These are phyloP conservation scores for Sporothrix globosa DNA, from an alignment of 2,329 filamentous ascomycete genomes.

Conservation along the genomic window DNA sequence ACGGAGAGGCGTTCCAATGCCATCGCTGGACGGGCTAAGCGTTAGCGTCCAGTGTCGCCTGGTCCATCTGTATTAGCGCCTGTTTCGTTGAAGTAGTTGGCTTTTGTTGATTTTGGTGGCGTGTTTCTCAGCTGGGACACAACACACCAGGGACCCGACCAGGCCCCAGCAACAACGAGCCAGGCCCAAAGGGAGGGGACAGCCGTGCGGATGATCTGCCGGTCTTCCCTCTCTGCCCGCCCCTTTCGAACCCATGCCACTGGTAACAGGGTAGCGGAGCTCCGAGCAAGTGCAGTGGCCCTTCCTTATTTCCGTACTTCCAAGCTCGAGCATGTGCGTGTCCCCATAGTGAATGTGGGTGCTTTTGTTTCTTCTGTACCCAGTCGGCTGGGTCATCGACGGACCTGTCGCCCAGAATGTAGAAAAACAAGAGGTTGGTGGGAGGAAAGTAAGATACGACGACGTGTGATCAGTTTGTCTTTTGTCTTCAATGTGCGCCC, in stretches of 20 bases:
- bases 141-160: background rate
- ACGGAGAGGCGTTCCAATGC: too few species aligned
- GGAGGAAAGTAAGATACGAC: too few species aligned
- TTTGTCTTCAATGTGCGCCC: too few species aligned
- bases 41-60: too few species aligned
- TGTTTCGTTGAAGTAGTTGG: background rate
- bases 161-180: background rate
- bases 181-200: background rate
- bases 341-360: background rate
- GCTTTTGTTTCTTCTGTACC: background rate
- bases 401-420: too few species aligned
- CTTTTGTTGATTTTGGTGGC: background rate
- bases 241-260: background rate
- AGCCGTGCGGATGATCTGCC: constrained; percentile 5
- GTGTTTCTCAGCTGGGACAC: background rate
- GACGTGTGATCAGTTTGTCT: too few species aligned
- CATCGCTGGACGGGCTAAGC: too few species aligned
- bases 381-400: background rate
- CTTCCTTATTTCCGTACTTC: too few species aligned
- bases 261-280: constrained; percentile 2
- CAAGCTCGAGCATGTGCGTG: too few species aligned
- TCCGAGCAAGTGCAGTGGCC: too few species aligned
- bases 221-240: background rate
- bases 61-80: too few species aligned
- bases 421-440: background rate